Base-by-base conservation (phyloP, 2,329 filamentous ascomycete species). In the Orbilia javanica region DNA sequence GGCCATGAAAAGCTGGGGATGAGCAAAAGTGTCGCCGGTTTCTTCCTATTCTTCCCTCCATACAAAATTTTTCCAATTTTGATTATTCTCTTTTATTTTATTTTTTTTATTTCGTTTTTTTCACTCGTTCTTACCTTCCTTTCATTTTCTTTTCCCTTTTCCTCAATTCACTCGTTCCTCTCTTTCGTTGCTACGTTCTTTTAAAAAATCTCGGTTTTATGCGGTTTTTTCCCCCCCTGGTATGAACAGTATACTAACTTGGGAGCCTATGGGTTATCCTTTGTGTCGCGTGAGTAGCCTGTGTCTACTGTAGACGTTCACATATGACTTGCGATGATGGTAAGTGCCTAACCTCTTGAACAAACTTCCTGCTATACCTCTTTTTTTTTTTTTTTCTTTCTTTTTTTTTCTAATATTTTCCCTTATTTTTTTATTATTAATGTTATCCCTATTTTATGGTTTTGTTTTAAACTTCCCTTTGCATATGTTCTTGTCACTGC, bases 231-330 rank as follows among this genome's bases (percentile, higher is more conserved):
- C 60, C 53, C 60, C 53, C 31, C 25, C 62, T 77, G 66, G 66
- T 70, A 70, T 70, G 50, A 66, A 82, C 20, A 39, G 36, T 39
- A 82, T 46, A 84, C 83, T 84, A 83, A 84, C 82, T 83, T 83
- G 81, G 82, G 82, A 78, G 74, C 74, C 67, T 71, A 78, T 78
- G 74, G 73, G 74, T 78, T 78, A 68, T 78, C 62, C 67, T 72
- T 68, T 78, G 74, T 78, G 82, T 82, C 84, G 83, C 84, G 83
- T 86, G 87, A 85, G 74, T 86, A 95, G 92, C 92, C 84, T 95
- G 92, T 86, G 91, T 95, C 83, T 95, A 95, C 86, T 95, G 92
- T 86, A 91, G 92, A 85, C 90, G 92, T 89, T 95, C 93, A 92
- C 93, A 95, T 89, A 95, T 95, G 92, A 95, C 92, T 84, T 95